phyloP scores from a whole-genome alignment of 169 alveolate genomes.

The Plasmodium knowlesi region DNA sequence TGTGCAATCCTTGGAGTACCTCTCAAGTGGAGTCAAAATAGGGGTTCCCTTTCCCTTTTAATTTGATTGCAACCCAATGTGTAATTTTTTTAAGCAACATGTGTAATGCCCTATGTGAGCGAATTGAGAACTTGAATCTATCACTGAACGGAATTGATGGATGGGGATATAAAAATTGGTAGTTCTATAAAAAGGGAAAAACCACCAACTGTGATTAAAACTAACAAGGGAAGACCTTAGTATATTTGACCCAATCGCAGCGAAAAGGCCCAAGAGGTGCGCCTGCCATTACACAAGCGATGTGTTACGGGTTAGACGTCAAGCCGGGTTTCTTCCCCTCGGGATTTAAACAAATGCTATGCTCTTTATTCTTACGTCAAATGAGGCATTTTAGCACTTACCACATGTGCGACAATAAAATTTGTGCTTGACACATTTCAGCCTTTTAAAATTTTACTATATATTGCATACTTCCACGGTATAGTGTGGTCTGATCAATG shows the following conservation, averaged over 20 bases:
- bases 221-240: not conserved
- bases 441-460: not conserved
- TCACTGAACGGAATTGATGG: not conserved
- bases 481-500: not conserved
- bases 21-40: not conserved
- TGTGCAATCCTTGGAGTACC: not conserved
- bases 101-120: not conserved
- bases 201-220: not conserved
- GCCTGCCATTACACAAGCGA: too few species aligned
- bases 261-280: not conserved
- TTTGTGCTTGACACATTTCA: not conserved
- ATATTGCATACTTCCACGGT: not conserved
- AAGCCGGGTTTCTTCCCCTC: not conserved
- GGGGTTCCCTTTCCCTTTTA: not conserved
- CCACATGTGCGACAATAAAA: not conserved
- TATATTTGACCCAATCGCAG: not conserved
- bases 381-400: not conserved
- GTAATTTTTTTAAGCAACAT: not conserved
- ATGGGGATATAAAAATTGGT: not conserved
- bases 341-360: not conserved
- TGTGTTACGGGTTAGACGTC: not conserved
- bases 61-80: not conserved
- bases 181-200: not conserved
- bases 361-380: not conserved
- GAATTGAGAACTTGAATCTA: not conserved